A percentile compares a stretch with the other conserved stretches of the same genome.
phyloP scores from a whole-genome alignment of 768 basidiomycete genomes.

The Termitomyces sp. region DNA sequence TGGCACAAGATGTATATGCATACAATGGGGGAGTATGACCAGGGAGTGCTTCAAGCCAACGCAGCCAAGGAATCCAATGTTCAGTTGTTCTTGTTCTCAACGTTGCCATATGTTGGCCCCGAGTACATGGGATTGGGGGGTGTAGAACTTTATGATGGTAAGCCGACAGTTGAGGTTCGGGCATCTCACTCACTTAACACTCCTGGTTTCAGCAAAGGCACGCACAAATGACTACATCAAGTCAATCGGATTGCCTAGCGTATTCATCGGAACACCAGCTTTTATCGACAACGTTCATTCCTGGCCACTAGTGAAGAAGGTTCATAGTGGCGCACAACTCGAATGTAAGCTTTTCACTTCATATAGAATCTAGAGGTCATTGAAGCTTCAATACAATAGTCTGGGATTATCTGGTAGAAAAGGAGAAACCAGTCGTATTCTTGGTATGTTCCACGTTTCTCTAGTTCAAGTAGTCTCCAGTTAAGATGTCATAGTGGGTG shows the following conservation, averaged over 20 bases:
- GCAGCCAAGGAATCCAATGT: conserved; percentile 12
- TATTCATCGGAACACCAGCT: conserved; percentile 12
- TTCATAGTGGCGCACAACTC: conserved; percentile 4
- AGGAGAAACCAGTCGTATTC: conserved; percentile 13
- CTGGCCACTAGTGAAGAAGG: conserved; percentile 11
- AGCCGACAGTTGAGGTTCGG: background rate
- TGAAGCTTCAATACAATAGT: background rate
- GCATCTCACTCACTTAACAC: background rate
- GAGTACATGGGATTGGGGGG: conserved; percentile 16
- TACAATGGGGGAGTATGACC: conserved; percentile 10
- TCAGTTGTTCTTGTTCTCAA: conserved; percentile 14
- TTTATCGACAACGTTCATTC: conserved; percentile 14
- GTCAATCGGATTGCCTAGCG: conserved; percentile 11
- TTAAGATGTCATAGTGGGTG: conserved; percentile 4
- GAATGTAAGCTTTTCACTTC: conserved; percentile 3
- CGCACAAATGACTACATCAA: conserved; percentile 14
- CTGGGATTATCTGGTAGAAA: conserved; percentile 10
- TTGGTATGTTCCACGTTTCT: conserved; percentile 1
- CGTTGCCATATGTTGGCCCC: conserved; percentile 13
- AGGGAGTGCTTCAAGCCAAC: conserved; percentile 14
- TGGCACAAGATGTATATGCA: conserved; percentile 12
- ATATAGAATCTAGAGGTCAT: background rate
- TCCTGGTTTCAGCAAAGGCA: conserved; percentile 9
- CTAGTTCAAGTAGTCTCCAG: background rate
- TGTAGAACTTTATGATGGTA: conserved; percentile 14